A percentile compares a stretch with the other conserved stretches of the same genome.
phyloP scores from a whole-genome alignment of 208 protist genomes.

The Spongospora subterranea region DNA sequence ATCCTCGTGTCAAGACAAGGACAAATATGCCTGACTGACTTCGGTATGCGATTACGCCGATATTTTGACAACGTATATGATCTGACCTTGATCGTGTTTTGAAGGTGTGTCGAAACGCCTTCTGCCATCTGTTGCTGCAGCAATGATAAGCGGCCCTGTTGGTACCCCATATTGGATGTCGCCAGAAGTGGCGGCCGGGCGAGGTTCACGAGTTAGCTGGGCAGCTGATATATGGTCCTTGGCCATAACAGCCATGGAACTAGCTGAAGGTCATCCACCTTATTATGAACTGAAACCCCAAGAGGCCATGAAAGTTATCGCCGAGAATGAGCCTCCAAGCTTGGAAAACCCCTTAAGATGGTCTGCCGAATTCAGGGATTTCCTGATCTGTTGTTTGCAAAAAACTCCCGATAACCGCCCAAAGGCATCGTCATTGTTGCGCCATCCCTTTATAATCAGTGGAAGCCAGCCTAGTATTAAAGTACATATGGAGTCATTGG shows the following conservation, averaged over 20 bases:
- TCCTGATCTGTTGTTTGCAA: constrained; percentile 51
- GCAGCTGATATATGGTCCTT: constrained; percentile 70
- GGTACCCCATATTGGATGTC: constrained; percentile 72
- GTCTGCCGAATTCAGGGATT: constrained; percentile 58
- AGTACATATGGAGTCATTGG: background rate
- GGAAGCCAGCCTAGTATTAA: background rate
- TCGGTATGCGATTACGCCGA: constrained; percentile 54
- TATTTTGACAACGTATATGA: background rate
- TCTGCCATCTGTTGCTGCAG: background rate
- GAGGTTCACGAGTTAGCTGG: constrained; percentile 66
- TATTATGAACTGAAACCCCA: constrained; percentile 60
- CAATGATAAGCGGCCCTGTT: constrained; percentile 48
- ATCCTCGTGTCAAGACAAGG: constrained; percentile 66
- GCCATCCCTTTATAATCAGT: constrained; percentile 52
- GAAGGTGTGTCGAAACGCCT: constrained; percentile 45
- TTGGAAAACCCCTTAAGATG: constrained; percentile 52
- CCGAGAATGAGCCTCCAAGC: constrained; percentile 36
- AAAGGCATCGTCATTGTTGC: constrained; percentile 32
- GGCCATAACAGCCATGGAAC: constrained; percentile 71
- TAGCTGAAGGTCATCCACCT: constrained; percentile 65
- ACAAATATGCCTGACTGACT: constrained; percentile 65
- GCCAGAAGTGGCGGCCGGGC: constrained; percentile 66
- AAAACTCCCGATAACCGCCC: constrained; percentile 55
- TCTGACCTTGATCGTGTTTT: background rate
- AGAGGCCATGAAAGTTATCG: constrained; percentile 63